Evolutionary conservation across 306 rosid species (phyloP).

Genomic region (Castanea mollissima): DNA sequence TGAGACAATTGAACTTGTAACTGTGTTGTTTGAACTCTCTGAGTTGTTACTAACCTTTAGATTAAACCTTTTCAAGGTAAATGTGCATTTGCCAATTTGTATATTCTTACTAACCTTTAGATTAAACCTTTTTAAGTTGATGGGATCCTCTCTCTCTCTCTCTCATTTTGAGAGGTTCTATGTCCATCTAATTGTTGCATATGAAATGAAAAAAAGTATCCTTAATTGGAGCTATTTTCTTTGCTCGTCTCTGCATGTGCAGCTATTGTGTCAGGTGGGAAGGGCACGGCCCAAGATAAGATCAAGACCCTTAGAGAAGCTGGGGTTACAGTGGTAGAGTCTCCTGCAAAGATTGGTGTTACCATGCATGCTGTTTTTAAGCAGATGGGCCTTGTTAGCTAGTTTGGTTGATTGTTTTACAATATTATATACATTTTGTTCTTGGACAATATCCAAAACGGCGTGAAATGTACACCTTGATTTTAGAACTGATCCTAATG

Average conservation of each 20-base stretch:
- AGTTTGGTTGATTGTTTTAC: constrained; percentile 25
- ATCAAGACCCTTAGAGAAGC: constrained; percentile 81
- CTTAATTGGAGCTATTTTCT: constrained; percentile 7
- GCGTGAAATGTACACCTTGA: constrained; percentile 1
- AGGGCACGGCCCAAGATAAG: constrained; percentile 98
- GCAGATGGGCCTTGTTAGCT: constrained; percentile 80
- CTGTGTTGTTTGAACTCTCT: no score
- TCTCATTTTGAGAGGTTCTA: not conserved
- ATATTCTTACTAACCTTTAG: not conserved
- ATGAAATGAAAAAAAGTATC: not conserved
- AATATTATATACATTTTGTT: not conserved
- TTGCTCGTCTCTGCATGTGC: constrained; percentile 41
- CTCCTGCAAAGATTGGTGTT: constrained; percentile 90
- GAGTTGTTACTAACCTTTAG: no score
- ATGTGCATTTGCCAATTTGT: no score
- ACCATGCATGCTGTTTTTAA: constrained; percentile 88
- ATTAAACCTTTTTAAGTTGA: not conserved
- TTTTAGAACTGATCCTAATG: not conserved
- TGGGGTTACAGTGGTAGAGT: constrained; percentile 93
- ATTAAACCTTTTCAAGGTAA: no score
- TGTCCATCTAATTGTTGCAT: not conserved
- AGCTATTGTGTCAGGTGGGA: constrained; percentile 99
- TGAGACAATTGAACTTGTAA: no score
- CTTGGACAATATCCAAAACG: not conserved
- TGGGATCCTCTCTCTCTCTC: not conserved